Conservation (phyloP, 139 green algal genomes). For the Volvox africanus region DNA sequence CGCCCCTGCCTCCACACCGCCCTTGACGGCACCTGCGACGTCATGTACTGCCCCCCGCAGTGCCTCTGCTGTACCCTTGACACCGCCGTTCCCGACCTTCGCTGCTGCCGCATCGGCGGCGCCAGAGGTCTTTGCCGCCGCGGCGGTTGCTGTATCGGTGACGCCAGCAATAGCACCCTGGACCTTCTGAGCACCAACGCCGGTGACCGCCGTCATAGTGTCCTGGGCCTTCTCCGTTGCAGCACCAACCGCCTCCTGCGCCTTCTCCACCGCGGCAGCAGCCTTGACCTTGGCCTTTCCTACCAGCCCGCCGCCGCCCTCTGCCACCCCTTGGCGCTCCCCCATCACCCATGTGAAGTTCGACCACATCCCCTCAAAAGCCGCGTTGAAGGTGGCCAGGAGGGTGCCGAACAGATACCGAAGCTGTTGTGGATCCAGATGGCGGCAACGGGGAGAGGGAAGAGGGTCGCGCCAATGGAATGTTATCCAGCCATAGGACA, state of each 20-base stretch:
- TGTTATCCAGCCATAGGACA: no score
- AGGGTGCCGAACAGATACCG: background rate
- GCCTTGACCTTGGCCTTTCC: constrained; percentile 19
- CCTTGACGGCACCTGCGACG: background rate
- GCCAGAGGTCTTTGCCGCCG: background rate
- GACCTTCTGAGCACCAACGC: background rate
- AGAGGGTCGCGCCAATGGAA: background rate
- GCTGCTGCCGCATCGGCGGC: background rate
- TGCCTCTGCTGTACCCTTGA: background rate
- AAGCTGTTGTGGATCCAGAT: background rate
- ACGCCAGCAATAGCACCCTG: background rate
- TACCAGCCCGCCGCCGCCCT: background rate
- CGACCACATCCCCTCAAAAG: constrained; percentile 26
- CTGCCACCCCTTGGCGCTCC: constrained; percentile 1
- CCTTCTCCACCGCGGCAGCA: background rate
- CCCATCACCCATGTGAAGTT: background rate
- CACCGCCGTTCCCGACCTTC: background rate
- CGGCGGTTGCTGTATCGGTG: background rate
- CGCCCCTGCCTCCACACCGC: background rate
- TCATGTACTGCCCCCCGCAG: background rate
- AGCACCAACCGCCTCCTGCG: background rate
- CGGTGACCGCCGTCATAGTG: background rate
- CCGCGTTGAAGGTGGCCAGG: constrained; percentile 24
- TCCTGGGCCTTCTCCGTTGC: background rate
- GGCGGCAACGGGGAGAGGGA: background rate